Percentiles rank a stretch among this genome's conserved stretches.
phyloP scores from a whole-genome alignment of 192 early-diverging fungal species.

The Martensiomyces pterosporus region DNA sequence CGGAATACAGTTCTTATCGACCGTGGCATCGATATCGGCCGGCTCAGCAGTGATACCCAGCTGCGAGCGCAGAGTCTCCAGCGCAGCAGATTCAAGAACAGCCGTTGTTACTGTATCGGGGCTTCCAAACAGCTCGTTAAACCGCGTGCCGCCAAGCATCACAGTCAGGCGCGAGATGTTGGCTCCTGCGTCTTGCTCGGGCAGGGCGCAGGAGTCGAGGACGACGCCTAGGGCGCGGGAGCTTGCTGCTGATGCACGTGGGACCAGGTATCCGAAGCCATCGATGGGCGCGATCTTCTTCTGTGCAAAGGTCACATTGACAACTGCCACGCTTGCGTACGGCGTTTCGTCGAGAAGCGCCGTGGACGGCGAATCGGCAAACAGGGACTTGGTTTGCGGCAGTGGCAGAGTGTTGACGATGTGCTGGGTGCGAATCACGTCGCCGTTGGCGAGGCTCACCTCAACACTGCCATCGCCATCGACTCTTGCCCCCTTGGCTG shows the following conservation, averaged over 20 bases:
- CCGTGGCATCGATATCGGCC: conserved; percentile 47
- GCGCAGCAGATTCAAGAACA: conserved; percentile 46
- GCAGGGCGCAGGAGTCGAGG: conserved; percentile 81
- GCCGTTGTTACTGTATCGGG: conserved; percentile 10
- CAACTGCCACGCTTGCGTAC: conserved; percentile 75
- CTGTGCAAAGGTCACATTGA: conserved; percentile 68
- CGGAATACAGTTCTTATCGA: conserved; percentile 80
- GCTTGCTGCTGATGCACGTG: conserved; percentile 53
- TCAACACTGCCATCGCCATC: conserved; percentile 24
- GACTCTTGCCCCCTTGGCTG: conserved; percentile 44
- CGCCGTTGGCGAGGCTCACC: conserved; percentile 24
- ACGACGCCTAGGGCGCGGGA: conserved; percentile 69
- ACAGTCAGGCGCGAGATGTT: conserved; percentile 63
- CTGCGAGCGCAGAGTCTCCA: conserved; percentile 55
- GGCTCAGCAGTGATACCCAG: conserved; percentile 56
- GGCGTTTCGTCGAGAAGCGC: conserved; percentile 60
- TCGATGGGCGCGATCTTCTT: conserved; percentile 55
- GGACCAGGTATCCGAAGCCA: conserved; percentile 92
- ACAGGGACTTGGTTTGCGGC: conserved; percentile 44
- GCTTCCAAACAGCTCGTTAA: conserved; percentile 54
- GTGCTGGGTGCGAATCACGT: conserved; percentile 47
- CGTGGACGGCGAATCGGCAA: conserved; percentile 22
- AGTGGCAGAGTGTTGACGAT: conserved; percentile 71
- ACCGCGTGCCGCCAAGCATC: conserved; percentile 88
- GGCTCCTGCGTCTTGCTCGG: conserved; percentile 55